phyloP scores from a whole-genome alignment of 805 yeast genomes.

The Cyberlindnera galapagoensis region DNA sequence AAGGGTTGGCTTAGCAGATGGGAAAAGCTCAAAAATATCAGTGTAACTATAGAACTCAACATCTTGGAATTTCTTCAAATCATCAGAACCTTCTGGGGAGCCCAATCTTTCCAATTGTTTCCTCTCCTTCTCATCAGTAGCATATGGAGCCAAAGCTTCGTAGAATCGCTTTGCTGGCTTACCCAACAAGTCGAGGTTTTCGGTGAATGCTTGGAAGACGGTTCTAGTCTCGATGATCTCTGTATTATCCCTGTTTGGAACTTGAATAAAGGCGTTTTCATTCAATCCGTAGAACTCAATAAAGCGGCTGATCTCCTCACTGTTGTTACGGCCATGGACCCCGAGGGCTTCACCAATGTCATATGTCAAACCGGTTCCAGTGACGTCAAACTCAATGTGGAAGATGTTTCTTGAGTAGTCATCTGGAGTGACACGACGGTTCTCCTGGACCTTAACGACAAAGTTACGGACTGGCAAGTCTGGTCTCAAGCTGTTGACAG shows the following conservation, averaged over 20 bases:
- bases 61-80: constrained; percentile 78
- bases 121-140: constrained; percentile 63
- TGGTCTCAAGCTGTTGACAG: constrained; percentile 66
- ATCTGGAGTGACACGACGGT: constrained; percentile 82
- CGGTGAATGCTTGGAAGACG: constrained; percentile 71
- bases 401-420: constrained; percentile 92
- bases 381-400: constrained; percentile 89
- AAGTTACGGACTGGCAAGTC: constrained; percentile 82
- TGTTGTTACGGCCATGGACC: constrained; percentile 81
- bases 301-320: constrained; percentile 59
- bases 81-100: constrained; percentile 76
- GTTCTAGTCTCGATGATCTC: constrained; percentile 65
- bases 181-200: constrained; percentile 83
- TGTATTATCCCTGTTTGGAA: constrained; percentile 61
- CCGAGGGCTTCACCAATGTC: constrained; percentile 97
- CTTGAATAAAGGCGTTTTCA: constrained; percentile 60
- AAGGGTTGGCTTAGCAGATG: constrained; percentile 73
- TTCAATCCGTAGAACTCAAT: constrained; percentile 65
- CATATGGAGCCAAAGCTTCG: constrained; percentile 70
- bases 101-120: constrained; percentile 55
- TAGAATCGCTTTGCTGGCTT: constrained; percentile 94
- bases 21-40: constrained; percentile 74
- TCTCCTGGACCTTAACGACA: constrained; percentile 84
- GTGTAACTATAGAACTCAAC: constrained; percentile 75
- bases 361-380: constrained; percentile 86